Percentiles rank a stretch among this genome's conserved stretches.
phyloP scores from a whole-genome alignment of 2,329 filamentous ascomycete genomes.

The Leptoxyphium fumago region DNA sequence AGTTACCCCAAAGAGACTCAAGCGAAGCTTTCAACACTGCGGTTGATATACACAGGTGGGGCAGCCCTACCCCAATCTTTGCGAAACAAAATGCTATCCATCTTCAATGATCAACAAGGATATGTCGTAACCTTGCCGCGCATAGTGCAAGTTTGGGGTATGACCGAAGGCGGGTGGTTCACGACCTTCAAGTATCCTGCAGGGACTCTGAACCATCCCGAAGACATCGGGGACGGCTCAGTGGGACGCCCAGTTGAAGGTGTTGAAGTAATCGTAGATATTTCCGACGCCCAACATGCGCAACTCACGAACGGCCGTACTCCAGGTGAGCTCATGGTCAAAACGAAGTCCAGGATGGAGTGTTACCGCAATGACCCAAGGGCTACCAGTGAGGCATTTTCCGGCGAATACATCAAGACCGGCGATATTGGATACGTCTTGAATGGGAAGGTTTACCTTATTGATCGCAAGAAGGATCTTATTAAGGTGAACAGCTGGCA shows the following conservation, averaged over 20 bases:
- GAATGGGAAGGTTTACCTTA: constrained; percentile 18
- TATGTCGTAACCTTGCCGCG: constrained; percentile 3
- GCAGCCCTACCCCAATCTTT: constrained; percentile 30
- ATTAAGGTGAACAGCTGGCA: constrained; percentile 23
- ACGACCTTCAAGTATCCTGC: constrained; percentile 23
- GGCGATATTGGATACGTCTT: constrained; percentile 28
- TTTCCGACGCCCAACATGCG: constrained; percentile 1
- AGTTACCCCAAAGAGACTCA: constrained; percentile 23
- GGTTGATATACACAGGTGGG: constrained; percentile 33
- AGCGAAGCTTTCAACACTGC: constrained; percentile 25
- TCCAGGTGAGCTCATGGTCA: constrained; percentile 29
- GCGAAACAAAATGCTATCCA: constrained; percentile 25
- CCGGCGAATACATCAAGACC: constrained; percentile 6
- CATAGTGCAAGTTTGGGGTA: constrained; percentile 38
- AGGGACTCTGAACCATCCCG: constrained; percentile 2
- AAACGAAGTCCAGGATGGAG: constrained; percentile 26
- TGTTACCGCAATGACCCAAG: constrained; percentile 20
- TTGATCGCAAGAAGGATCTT: constrained; percentile 21
- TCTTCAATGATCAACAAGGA: constrained; percentile 25
- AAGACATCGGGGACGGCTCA: constrained; percentile 30
- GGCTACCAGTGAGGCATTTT: constrained; percentile 9
- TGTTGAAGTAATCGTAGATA: constrained; percentile 20
- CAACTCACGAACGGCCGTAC: constrained; percentile 20
- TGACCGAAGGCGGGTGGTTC: constrained; percentile 37
- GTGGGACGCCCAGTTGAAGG: constrained; percentile 32